Base-by-base conservation (phyloP, 208 protist genomes). In the Acanthamoeba quina region DNA sequence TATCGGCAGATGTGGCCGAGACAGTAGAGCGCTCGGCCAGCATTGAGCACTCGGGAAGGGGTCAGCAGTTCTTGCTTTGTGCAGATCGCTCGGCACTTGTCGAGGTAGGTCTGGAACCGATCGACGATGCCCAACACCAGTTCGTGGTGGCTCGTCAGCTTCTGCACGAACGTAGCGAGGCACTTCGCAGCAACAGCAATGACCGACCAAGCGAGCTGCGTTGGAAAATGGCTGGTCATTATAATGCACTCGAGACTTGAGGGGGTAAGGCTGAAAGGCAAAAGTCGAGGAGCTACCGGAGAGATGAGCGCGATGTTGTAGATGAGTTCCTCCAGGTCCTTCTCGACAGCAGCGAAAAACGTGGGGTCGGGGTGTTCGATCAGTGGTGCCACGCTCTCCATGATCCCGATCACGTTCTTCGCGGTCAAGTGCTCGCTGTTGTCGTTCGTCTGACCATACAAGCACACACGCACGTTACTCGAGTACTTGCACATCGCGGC, bases 301-400 rank as follows among this genome's bases (percentile, higher is more conserved):
- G 56, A 47, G 26, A 15, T 66, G 9, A 93, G 62, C 10, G 92
- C 15, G 17, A 93, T 58, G 31, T 82, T 93, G 37, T 82, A 93
- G 64, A 93, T 54, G 31, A 82, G 26, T 44, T 93, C 89, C 41
- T 68, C 64, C 19, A 93, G 44, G 31, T 82, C 70, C 47, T 82
- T 93, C 49, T 93, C 89, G 37, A 93, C 31, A 9, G 60, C n/a
- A 19, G 44, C 47, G 29, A 93, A 82, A 44, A 93, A 93, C 10
- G 89, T 24, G 5, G 60, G 60, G 26, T 93, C 89, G 49, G 68
- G 68, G 34, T 93, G 89, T 49, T 74, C 44, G 34, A 93, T 24
- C 11, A 82, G 66, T 17, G 89, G 89, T 11, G 70, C 68, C 19
- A 82, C 68, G 64, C 47, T 93, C 44, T 93, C 89, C 68, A 93